Conservation (phyloP, 1,284 basidiomycete genomes). For the Rugosomyces carneus region DNA sequence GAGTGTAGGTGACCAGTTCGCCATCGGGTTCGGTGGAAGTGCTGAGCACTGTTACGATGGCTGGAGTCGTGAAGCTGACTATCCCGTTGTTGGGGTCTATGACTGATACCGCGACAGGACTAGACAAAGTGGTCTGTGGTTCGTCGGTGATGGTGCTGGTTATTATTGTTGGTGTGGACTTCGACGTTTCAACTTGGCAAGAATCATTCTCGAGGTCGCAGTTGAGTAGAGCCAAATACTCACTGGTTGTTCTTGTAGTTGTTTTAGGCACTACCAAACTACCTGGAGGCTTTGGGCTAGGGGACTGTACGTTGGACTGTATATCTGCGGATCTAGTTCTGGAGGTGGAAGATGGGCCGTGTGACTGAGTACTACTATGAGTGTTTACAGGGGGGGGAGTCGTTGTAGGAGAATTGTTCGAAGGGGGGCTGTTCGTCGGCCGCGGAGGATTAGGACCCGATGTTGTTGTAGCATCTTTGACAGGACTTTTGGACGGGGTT, state of each 20-base stretch:
- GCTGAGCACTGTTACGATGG: constrained; percentile 39
- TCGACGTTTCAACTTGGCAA: constrained; percentile 1
- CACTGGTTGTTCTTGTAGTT: constrained; percentile 6
- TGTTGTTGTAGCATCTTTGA: constrained; percentile 1
- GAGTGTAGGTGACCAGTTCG: constrained; percentile 36
- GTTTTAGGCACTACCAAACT: constrained; percentile 2
- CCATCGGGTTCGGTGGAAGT: constrained; percentile 40
- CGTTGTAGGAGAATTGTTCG: neutral
- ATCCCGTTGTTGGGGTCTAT: constrained; percentile 30
- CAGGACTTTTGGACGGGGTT: neutral
- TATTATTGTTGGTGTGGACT: constrained; percentile 12
- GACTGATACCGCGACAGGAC: constrained; percentile 34
- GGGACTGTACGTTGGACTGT: neutral
- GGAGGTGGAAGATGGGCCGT: neutral
- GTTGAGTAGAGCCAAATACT: neutral
- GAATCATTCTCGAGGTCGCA: neutral
- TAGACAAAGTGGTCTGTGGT: constrained; percentile 39
- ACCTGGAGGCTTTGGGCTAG: neutral
- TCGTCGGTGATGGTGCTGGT: constrained; percentile 39
- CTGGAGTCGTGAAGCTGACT: constrained; percentile 32
- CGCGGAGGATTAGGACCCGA: constrained; percentile 3
- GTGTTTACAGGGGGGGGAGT: neutral
- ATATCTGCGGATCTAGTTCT: neutral
- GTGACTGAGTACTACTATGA: neutral
- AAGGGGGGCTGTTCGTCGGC: constrained; percentile 6